Percentiles rank a stretch among this genome's conserved stretches.
These are phyloP conservation scores for Cenchrus americanus DNA, from an alignment of 176 grass and related monocot species.

Conservation along the genomic window DNA sequence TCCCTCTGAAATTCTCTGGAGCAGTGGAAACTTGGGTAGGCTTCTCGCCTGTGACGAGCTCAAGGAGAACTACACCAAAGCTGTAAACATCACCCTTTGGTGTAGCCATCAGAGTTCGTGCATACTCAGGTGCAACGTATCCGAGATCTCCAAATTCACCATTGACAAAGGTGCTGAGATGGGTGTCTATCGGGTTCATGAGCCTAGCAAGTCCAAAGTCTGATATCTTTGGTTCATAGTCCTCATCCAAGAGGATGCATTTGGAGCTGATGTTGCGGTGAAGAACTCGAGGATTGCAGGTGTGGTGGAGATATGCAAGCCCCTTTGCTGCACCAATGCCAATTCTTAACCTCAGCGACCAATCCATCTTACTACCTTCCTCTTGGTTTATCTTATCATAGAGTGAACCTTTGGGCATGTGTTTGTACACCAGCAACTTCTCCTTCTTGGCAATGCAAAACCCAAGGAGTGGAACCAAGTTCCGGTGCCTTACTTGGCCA, in stretches of 20 bases:
- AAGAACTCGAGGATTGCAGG: slow-evolving; percentile 84
- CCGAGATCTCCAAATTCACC: slow-evolving; percentile 88
- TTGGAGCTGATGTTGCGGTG: slow-evolving; percentile 96
- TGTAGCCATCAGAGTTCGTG: slow-evolving; percentile 70
- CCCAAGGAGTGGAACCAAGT: slow-evolving; percentile 83
- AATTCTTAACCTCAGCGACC: slow-evolving; percentile 75
- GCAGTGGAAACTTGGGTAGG: slow-evolving; percentile 83
- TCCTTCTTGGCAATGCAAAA: slow-evolving; percentile 85
- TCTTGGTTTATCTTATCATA: slow-evolving; percentile 68
- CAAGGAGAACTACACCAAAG: slow-evolving; percentile 84
- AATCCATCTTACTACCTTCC: slow-evolving; percentile 53
- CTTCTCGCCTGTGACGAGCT: slow-evolving; percentile 73
- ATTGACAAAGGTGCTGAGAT: slow-evolving; percentile 91
- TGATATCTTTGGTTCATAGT: slow-evolving; percentile 82
- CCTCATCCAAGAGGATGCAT: slow-evolving; percentile 80
- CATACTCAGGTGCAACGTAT: slow-evolving; percentile 86
- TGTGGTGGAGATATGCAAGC: slow-evolving; percentile 90
- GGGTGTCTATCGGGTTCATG: slow-evolving; percentile 91
- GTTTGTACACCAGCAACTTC: slow-evolving; percentile 81
- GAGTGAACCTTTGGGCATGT: slow-evolving; percentile 78
- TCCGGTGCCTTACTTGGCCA: slow-evolving; percentile 75
- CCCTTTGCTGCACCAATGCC: slow-evolving; percentile 81
- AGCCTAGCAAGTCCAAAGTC: slow-evolving; percentile 92
- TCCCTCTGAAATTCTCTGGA: slow-evolving; percentile 72
- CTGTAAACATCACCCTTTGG: slow-evolving; percentile 86